These are phyloP conservation scores for Boletus rex-veris DNA, from an alignment of 768 basidiomycete genomes.

Conservation along the genomic window DNA sequence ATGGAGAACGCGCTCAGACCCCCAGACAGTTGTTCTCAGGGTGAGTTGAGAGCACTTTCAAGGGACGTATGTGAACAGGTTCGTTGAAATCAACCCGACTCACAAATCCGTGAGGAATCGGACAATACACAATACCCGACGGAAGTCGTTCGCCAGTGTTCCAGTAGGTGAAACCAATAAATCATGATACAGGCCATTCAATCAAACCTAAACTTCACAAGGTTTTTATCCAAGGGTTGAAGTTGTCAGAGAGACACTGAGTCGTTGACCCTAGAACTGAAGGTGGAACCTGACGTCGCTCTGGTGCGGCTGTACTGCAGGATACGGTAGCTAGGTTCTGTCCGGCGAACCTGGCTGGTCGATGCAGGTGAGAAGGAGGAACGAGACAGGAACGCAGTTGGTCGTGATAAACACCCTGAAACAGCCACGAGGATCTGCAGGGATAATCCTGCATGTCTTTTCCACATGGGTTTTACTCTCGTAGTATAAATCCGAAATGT, in stretches of 20 bases:
- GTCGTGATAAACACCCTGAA: slow-evolving; percentile 16
- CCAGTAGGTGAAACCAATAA: slow-evolving; percentile 9
- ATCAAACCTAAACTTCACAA: neutral
- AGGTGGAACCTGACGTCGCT: neutral
- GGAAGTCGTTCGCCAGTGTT: slow-evolving; percentile 2
- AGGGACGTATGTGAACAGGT: neutral
- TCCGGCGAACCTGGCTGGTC: neutral
- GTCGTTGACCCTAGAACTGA: slow-evolving; percentile 10
- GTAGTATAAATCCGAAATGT: slow-evolving; percentile 17
- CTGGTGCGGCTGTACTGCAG: neutral
- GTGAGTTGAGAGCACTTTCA: neutral
- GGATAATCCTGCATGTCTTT: slow-evolving; percentile 11
- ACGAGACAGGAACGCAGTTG: slow-evolving; percentile 20
- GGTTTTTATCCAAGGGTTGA: slow-evolving; percentile 8
- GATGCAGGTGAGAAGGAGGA: slow-evolving; percentile 1
- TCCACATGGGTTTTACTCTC: slow-evolving; percentile 9
- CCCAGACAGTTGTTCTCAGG: neutral
- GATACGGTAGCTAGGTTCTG: slow-evolving; percentile 1
- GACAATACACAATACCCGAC: slow-evolving; percentile 6
- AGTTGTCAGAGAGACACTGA: neutral
- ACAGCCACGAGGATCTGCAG: slow-evolving; percentile 23
- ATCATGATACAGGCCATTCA: slow-evolving; percentile 2
- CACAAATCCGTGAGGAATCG: slow-evolving; percentile 3
- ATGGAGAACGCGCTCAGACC: neutral
- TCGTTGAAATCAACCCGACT: neutral